Evolutionary conservation across 2,329 filamentous ascomycete species (phyloP), one percentile per base, ranked within the genome.

Genomic region (Macrophomina tecta): DNA sequence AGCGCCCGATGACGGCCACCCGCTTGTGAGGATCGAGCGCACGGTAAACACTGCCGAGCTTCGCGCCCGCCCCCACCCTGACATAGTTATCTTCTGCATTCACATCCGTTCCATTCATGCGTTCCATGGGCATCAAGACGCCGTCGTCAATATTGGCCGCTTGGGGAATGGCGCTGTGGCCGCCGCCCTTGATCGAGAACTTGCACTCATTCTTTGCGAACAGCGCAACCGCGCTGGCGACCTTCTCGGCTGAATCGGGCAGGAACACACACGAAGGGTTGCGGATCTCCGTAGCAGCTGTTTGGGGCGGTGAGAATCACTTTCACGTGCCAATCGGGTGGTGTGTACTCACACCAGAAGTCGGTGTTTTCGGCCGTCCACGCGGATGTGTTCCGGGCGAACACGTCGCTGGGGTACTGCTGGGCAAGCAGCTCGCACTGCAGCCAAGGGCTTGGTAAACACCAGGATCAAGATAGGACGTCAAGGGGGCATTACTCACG

Each of bases 121-220:
- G 69, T 32, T 74, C 73, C 34, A 84, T 73, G 64, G 79, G 79
- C 55, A 84, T 75, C 0, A 80, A 81, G 6, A 84, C 78, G 2
- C 82, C 82, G 36, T 73, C 72, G 0, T 76, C 71, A 14, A 81
- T 79, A 62, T 79, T 81, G 5, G 79, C 80, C 6, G 77, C 75
- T 23, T 81, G 80, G 0, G 75, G 71, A 64, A 77, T 76, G 2
- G 75, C 71, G n/a, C 76, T 75, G 69, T 83, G 82, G 2, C 82
- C 82, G 34, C 82, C 82, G 60, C 79, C 76, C 62, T 80, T 81
- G 3, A 83, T 75, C 2, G 80, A 79, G 67, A 82, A 82, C 40
- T 71, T n/a, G 1, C 66, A 67, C 8, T 6, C 28, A 6, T 62
- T 36, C 6, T 53, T 55, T 2, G 63, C 75, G 8, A 78, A 46